Base-by-base conservation (phyloP, 495 filamentous ascomycete genomes). In the Thozetella sp. region DNA sequence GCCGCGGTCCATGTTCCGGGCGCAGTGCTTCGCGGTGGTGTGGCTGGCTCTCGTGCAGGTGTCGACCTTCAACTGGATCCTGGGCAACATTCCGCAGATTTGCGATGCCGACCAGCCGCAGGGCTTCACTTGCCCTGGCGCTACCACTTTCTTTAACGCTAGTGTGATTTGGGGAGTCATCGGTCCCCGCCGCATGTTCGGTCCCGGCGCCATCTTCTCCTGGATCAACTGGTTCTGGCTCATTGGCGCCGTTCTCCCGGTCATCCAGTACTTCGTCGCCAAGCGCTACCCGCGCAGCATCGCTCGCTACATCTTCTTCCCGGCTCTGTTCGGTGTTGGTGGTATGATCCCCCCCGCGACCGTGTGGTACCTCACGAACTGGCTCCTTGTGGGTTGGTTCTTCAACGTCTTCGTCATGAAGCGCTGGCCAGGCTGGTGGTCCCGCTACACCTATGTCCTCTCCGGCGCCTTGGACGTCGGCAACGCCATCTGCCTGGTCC, bases 391-490 rank as follows among this genome's bases (percentile, higher is more conserved):
- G 20, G 89, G 89, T 1, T 78, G 82, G 53, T 45, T 85, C 45
- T 91, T 90, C 75, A 89, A 91, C 68, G 86, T 83, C 68, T 84
- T 72, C 54, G 82, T 91, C 59, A 78, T 83, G 46, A 76, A 85
- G 60, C 78, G 80, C 59, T 86, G 77, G 72, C 81, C 79, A 25
- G 88, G 88, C 37, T 91, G 88, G 89, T 91, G 88, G 89, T 77
- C 87, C 76, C 85, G 87, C 61, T 92, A 91, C 71, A 93, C 92
- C 76, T 93, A 92, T 67, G 78, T 92, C 62, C 82, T 87, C 0
- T 90, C 88, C 22, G 89, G 89, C 0, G 90, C 85, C 2, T 75
- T 93, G 59, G 88, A 91, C 64, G 82, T 83, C 51, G 90, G 89
- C 13, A 76, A 92, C 25, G 82, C 83, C 1, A 69, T 92, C 6